Evolutionary conservation across 2,329 filamentous ascomycete species (phyloP), one percentile per base, ranked within the genome.

Genomic region (Mycocentrospora acerina): DNA sequence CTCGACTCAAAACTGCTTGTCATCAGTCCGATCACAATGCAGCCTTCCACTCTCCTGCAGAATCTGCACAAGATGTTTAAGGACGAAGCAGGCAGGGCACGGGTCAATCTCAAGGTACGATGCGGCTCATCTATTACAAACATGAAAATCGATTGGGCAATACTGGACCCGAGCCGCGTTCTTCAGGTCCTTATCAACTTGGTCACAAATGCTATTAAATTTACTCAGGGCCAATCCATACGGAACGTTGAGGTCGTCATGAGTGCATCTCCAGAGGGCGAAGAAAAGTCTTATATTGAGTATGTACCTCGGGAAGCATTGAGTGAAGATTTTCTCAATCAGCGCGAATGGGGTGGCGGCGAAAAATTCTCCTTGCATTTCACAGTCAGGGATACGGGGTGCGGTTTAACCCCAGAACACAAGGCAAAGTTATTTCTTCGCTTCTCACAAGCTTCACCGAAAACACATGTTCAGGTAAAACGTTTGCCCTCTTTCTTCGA

Each of bases 141-240:
- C 7, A 44, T 71, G 18, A 54, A 46, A 1, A 47, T 71, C 6
- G 54, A 69, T 9, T 69, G 65, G 56, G 62, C 70, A 1, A 59
- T 69, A 7, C 50, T 73, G 0, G 71, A 74, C 43, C 67, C 70
- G 0, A 69, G 60, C 16, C 56, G 71, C 17, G 38, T 72, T 7
- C 42, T 72, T 2, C 71, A 71, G 33, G 60, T 56, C n/a, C 45
- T 72, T 3, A 62, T 62, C 38, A 63, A 65, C 14, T 57, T 72
- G 1, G 45, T 73, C 16, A 71, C 70, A 2, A 72, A 72, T 32
- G 64, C 67, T 2, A 70, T 73, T 43, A 73, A 73, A 34, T 73
- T 72, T 40, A 73, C 70, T 1, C 60, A n/a, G n/a, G n/a, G n/a
- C n/a, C n/a, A n/a, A n/a, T n/a, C n/a, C n/a, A n/a, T n/a, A n/a